Evolutionary conservation across 768 basidiomycete genomes (phyloP).

Genomic region (Chiua virens): DNA sequence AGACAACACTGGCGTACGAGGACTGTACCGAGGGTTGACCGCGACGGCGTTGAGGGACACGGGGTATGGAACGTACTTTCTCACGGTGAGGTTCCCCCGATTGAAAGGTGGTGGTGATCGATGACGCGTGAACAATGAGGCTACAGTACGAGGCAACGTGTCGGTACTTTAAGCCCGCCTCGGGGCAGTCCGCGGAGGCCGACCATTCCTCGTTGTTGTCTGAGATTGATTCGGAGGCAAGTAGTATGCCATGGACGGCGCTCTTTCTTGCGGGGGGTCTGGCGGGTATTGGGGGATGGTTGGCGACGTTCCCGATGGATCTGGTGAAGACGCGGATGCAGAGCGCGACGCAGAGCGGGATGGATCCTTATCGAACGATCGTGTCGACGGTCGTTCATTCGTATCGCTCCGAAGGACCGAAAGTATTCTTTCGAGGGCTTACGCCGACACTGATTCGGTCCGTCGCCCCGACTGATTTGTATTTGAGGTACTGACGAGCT

Average conservation of each 20-base stretch:
- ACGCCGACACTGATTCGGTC: constrained; percentile 80
- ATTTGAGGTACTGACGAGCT: background rate
- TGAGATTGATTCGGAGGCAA: constrained; percentile 40
- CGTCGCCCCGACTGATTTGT: constrained; percentile 3
- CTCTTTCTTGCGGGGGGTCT: constrained; percentile 73
- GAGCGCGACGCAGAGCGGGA: constrained; percentile 27
- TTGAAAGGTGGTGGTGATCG: background rate
- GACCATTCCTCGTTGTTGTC: constrained; percentile 39
- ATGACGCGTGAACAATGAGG: constrained; percentile 8
- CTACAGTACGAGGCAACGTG: constrained; percentile 63
- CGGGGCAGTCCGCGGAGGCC: constrained; percentile 1
- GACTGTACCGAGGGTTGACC: constrained; percentile 74
- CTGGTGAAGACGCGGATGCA: constrained; percentile 91
- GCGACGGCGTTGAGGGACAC: constrained; percentile 75
- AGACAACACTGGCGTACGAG: constrained; percentile 55
- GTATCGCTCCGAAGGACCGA: constrained; percentile 61
- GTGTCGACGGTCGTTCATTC: constrained; percentile 58
- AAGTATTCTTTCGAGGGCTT: constrained; percentile 76
- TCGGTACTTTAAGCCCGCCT: constrained; percentile 42
- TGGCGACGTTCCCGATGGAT: constrained; percentile 83
- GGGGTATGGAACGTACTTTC: constrained; percentile 87
- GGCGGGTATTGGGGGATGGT: constrained; percentile 78
- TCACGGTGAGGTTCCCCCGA: constrained; percentile 47
- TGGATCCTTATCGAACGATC: constrained; percentile 59
- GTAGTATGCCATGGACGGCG: constrained; percentile 48